Evolutionary conservation across 2,329 filamentous ascomycete genomes (phyloP), one percentile per base, ranked within the genome.

Genomic region (Nothopassalora personata): DNA sequence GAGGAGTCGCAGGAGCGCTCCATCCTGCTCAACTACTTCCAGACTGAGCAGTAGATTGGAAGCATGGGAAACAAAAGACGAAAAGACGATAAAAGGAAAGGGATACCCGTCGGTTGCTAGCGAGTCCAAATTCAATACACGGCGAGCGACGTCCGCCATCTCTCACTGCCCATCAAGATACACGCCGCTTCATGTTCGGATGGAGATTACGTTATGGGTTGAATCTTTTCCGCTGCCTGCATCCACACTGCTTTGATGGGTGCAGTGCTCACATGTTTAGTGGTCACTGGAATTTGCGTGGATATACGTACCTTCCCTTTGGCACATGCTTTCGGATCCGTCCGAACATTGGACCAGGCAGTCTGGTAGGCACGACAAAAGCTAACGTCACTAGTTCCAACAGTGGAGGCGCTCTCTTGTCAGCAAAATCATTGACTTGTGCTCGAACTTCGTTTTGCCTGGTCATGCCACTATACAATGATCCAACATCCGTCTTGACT

Each of bases 11-110:
- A 96, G 84, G 94, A 99, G 87, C 92, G 94, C 77, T 91, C 88
- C 76, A 91, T 97, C 81, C 90, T 99, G 78, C 91, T 99, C 80
- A 96, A 99, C 89, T 99, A 99, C 90, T 97, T 99, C 92, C 90
- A 96, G 85, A 96, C 91, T 78, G 79, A 81, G 77, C 79, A 81
- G 73, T 81, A 81, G 66, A 70, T 33, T 43, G 39, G 39, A n/a
- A 43, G 39, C 15, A 18, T 43, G 15, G 39, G 39, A 43, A 5
- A n/a, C 7, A n/a, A n/a, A 15, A 15, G 7, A 43, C 8, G 39
- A n/a, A n/a, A 15, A 15, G 7, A 43, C 8, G 39, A 43, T 43
- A 18, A 15, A 43, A 43, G 39, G n/a, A 43, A 4, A 18, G 5
- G 39, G 39, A 43, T 43, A 43, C 39, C 39, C 39, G n/a, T 43